Evolutionary conservation across 257 asterid genomes (phyloP).

Genomic region (Lycium ferocissimum): DNA sequence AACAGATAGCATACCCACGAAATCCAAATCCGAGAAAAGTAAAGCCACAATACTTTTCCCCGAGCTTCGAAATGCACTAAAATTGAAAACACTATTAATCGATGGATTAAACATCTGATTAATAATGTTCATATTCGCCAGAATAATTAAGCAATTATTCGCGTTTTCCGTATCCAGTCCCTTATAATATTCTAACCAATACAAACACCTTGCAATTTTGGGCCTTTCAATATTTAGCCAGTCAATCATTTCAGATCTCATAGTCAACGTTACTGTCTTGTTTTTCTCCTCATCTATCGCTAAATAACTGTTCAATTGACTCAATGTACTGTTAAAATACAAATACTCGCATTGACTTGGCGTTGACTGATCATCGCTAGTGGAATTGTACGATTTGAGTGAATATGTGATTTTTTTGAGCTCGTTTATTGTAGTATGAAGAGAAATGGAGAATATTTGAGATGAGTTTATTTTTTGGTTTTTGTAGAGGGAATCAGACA

Average conservation of each 20-base stretch:
- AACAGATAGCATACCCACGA: neutral
- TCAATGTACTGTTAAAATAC: neutral
- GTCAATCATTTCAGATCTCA: constrained; percentile 21
- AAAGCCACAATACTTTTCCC: neutral
- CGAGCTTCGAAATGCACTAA: neutral
- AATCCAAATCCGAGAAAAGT: neutral
- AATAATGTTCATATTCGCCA: constrained; percentile 1
- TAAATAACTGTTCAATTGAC: constrained; percentile 26
- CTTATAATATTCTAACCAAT: neutral
- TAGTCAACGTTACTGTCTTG: neutral
- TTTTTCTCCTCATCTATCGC: neutral
- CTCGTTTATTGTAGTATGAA: neutral
- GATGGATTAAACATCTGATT: neutral
- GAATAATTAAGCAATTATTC: constrained; percentile 6
- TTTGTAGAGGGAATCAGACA: neutral
- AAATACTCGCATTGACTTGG: constrained; percentile 2
- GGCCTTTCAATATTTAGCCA: neutral
- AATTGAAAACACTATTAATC: neutral
- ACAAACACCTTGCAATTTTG: neutral
- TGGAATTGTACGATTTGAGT: neutral
- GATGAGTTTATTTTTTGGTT: neutral
- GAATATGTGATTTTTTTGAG: neutral
- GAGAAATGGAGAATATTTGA: neutral
- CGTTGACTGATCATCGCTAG: neutral
- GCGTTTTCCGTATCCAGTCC: neutral